Evolutionary conservation across 495 filamentous ascomycete species (phyloP).

Genomic region (Stereocaulon alpinum): DNA sequence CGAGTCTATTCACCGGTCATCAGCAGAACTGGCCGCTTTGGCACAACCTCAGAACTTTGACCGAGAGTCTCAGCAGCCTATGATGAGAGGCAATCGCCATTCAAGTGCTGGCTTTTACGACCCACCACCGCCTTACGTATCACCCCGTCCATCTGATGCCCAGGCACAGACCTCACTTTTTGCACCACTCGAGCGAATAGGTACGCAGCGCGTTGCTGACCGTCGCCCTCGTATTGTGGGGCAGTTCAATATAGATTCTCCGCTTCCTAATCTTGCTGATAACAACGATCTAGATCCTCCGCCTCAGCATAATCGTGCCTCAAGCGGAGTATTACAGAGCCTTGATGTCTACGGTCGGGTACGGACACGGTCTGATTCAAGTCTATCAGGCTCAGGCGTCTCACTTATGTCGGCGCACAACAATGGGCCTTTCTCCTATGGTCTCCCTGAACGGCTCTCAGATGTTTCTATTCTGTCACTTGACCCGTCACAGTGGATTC

Average conservation of each 20-base stretch:
- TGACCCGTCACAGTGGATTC: constrained; percentile 9
- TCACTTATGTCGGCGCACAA: constrained; percentile 10
- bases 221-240: not conserved
- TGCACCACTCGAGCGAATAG: constrained; percentile 15
- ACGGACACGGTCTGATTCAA: constrained; percentile 4
- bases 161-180: constrained; percentile 12
- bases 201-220: constrained; percentile 1
- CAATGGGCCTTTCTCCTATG: constrained; percentile 10
- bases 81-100: not conserved
- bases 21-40: not conserved
- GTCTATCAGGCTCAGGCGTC: constrained; percentile 6
- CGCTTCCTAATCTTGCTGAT: not conserved
- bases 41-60: not conserved
- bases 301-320: constrained; percentile 3
- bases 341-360: constrained; percentile 1
- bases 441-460: constrained; percentile 9
- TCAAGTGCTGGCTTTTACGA: constrained; percentile 9
- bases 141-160: constrained; percentile 2
- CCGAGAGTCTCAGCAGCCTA: not conserved
- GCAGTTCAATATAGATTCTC: constrained; percentile 3
- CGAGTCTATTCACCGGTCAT: constrained; percentile 1
- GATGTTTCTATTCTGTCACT: constrained; percentile 2
- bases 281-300: not conserved
- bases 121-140: constrained; percentile 5
- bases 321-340: constrained; percentile 5